Conservation (phyloP, 805 yeast species). For the Yarrowia sp. region DNA sequence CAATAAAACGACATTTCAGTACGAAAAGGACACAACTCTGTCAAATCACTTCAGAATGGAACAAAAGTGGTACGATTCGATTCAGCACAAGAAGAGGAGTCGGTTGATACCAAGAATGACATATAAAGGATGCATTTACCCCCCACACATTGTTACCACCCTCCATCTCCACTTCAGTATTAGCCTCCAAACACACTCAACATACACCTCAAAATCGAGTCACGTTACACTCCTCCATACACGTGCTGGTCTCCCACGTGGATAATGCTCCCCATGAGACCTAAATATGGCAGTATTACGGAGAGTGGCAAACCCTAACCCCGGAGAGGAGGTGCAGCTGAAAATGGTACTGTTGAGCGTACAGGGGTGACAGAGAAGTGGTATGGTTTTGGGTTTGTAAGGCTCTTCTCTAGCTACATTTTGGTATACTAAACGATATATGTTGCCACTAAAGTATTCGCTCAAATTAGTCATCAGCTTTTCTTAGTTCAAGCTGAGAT, state of each 20-base stretch:
- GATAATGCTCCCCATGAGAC: neutral
- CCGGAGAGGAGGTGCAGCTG: neutral
- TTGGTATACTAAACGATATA: neutral
- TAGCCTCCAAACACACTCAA: neutral
- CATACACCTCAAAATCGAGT: neutral
- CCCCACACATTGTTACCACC: too few species aligned
- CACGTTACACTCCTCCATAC: neutral
- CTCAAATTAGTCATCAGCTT: too few species aligned
- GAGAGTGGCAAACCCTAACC: constrained; percentile 4
- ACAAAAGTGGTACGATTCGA: too few species aligned
- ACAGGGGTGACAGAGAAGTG: neutral
- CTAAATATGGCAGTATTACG: neutral
- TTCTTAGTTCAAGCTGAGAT: neutral
- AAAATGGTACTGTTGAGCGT: neutral
- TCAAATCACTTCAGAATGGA: too few species aligned
- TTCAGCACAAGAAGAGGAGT: too few species aligned
- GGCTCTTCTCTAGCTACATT: neutral
- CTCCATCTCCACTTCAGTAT: too few species aligned
- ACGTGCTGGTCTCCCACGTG: constrained; percentile 1
- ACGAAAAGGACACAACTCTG: too few species aligned
- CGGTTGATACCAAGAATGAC: too few species aligned
- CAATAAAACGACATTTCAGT: too few species aligned
- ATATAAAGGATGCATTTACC: too few species aligned
- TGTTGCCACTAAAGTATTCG: too few species aligned
- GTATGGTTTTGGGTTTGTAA: neutral